Base-by-base conservation (phyloP, 208 protist species). In the Leishmania tarentolae region DNA sequence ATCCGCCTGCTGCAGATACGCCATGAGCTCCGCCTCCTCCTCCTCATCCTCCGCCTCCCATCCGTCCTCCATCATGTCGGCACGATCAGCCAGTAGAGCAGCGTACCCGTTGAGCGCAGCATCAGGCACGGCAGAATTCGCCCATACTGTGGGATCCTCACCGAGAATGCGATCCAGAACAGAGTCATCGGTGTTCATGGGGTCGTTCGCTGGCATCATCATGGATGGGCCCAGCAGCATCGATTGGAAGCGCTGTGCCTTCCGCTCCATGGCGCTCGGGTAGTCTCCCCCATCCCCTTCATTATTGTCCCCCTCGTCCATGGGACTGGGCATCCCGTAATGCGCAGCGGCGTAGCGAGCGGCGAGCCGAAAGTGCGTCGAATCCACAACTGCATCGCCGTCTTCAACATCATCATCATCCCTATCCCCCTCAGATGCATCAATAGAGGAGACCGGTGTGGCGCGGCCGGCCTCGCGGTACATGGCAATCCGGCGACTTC, bases 1-100 rank as follows among this genome's bases (percentile, higher is more conserved):
- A 83, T 96, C 93, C 40, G 90, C 80, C 81, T 94, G 88, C 74
- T 96, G 89, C 66, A 96, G 90, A 70, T 94, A 96, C 24, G 82
- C 88, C 93, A 96, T 95, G n/a, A 96, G 84, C 53, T 92, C 90
- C 15, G 75, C 89, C 75, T 94, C 90, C 75, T 87, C 87, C 57
- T 83, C 74, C 47, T 83, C 83, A 19, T 91, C 83, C 56, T 77
- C 74, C 44, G 87, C 85, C 42, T 90, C 83, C 87, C 88, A 91
- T 53, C 80, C 81, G 50, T 93, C 82, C 79, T 92, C 85, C 75
- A 87, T 89, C 59, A 80, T 75, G 70, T 94, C 90, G 0, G 87
- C 84, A 37, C 56, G 42, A 42, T 79, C 69, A 57, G 24, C 47
- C 24, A 17, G 47, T 31, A 37, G 28, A 11, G 47, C 47, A 11